Conservation (phyloP, 2,329 filamentous ascomycete genomes). For the Chrysoporthe austroafricana region DNA sequence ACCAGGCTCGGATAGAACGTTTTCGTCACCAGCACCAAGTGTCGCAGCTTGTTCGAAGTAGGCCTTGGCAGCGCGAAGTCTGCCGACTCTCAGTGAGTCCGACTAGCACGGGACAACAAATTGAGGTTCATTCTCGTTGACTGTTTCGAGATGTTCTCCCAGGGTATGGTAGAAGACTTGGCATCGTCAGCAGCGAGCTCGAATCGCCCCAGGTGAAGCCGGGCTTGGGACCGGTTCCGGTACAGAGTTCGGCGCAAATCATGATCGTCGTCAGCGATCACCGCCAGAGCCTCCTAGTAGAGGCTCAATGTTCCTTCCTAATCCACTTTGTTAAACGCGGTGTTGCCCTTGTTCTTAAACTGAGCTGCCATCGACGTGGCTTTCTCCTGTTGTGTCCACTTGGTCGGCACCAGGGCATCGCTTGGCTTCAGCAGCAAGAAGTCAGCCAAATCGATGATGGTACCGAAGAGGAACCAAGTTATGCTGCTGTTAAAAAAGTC, state of each 20-base stretch:
- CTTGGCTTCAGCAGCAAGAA: neutral
- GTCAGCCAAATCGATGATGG: neutral
- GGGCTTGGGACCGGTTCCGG: constrained; percentile 6
- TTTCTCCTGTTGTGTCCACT: too few relatives aligned
- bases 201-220: neutral
- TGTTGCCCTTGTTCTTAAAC: constrained; percentile 25
- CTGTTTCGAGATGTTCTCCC: neutral
- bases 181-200: constrained; percentile 14
- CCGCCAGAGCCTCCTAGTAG: constrained; percentile 20
- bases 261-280: neutral
- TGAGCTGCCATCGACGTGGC: neutral
- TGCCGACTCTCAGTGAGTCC: constrained; percentile 2
- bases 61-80: neutral
- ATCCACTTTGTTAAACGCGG: neutral
- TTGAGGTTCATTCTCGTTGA: neutral
- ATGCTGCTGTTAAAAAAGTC: too few relatives aligned
- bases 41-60: neutral
- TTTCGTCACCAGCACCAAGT: neutral
- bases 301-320: constrained; percentile 2
- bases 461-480: too few relatives aligned
- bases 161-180: neutral
- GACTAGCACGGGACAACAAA: neutral
- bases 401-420: too few relatives aligned
- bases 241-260: constrained; percentile 10
- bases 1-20: neutral